Conservation (phyloP, 306 rosid species). For the Malus asiatica region DNA sequence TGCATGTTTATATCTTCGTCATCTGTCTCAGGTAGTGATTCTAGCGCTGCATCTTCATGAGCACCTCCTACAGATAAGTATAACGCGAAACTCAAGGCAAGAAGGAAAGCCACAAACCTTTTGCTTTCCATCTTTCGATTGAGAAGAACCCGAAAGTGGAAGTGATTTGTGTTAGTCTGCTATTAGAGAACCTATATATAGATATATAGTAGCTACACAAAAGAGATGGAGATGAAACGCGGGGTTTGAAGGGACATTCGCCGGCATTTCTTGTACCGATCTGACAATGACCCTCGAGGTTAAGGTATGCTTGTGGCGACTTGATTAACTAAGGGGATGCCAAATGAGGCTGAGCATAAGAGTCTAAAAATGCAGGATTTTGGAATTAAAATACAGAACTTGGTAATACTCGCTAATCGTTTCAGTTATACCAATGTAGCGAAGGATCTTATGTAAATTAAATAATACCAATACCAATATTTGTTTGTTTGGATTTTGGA, state of each 20-base stretch:
- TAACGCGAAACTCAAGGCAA: conserved; percentile 19
- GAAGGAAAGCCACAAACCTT: background rate
- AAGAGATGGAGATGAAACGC: background rate
- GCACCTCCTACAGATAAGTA: background rate
- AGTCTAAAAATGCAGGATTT: background rate
- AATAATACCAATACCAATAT: too few species aligned
- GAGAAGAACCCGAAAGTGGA: background rate
- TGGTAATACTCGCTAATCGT: background rate
- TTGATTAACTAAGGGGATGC: background rate
- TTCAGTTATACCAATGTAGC: background rate
- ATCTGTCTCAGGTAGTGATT: background rate
- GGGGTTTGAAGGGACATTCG: background rate
- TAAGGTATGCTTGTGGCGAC: background rate
- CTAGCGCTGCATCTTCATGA: background rate
- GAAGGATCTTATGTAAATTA: background rate
- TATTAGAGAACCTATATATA: background rate
- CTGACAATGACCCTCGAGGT: background rate
- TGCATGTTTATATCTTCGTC: conserved; percentile 4
- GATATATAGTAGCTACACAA: background rate
- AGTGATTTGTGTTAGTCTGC: background rate
- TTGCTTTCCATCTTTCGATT: conserved; percentile 20
- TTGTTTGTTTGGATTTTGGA: background rate
- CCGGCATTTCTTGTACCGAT: background rate
- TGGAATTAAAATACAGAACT: background rate
- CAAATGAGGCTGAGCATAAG: background rate